Conservation (phyloP, 2,329 filamentous ascomycete species). For the Ciborinia camelliae region DNA sequence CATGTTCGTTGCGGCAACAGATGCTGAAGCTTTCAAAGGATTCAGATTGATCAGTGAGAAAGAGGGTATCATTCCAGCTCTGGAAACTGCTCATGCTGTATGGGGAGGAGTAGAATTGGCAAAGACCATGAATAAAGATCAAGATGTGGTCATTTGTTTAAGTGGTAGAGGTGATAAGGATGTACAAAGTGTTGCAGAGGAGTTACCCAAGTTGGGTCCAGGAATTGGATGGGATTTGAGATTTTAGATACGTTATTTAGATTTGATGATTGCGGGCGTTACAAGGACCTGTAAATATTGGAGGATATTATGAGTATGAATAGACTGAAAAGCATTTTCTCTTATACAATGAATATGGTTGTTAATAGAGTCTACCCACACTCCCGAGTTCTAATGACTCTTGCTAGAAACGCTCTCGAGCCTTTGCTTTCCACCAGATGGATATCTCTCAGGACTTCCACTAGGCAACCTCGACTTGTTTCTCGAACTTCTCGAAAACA, state of each 20-base stretch:
- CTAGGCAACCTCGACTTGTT: slow-evolving; percentile 4
- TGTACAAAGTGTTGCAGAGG: slow-evolving; percentile 95
- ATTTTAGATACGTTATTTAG: slow-evolving; percentile 44
- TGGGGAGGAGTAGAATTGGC: slow-evolving; percentile 86
- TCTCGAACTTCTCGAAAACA: slow-evolving; percentile 12
- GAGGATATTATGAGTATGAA: background rate
- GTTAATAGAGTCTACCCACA: background rate
- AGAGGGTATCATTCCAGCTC: slow-evolving; percentile 94
- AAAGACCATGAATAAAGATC: slow-evolving; percentile 83
- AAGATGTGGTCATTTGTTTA: slow-evolving; percentile 91
- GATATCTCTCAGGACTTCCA: slow-evolving; percentile 13
- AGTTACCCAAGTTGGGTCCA: slow-evolving; percentile 82
- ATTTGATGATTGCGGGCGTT: background rate
- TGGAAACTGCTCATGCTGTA: slow-evolving; percentile 91
- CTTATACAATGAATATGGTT: background rate
- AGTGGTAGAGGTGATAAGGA: slow-evolving; percentile 97
- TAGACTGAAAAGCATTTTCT: background rate
- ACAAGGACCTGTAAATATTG: slow-evolving; percentile 12
- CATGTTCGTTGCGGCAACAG: slow-evolving; percentile 85
- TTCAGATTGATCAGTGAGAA: slow-evolving; percentile 82
- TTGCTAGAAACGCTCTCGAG: slow-evolving; percentile 20
- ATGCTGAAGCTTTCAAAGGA: slow-evolving; percentile 82
- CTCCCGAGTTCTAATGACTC: background rate
- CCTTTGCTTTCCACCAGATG: slow-evolving; percentile 17
- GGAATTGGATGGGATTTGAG: slow-evolving; percentile 74